Evolutionary conservation across 2,329 filamentous ascomycete species (phyloP), one percentile per base, ranked within the genome.

Genomic region (Helicocarpus griseus): DNA sequence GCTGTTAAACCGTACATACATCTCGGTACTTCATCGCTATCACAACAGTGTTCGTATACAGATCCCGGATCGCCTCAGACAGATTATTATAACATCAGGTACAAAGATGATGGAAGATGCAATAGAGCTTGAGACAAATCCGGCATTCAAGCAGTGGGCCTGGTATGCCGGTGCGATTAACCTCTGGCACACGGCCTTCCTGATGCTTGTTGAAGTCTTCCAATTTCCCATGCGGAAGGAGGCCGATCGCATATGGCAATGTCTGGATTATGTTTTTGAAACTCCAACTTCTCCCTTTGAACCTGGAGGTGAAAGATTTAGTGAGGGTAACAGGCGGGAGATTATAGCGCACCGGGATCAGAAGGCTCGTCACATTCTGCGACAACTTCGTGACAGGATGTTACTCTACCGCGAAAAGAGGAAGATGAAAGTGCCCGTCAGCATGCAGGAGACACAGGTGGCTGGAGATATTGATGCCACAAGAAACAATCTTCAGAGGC

Each of bases 111-210:
- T 81, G 52, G 80, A 83, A 58, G 72, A 72, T 54, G 76, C 74
- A 2, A 76, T 82, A 45, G 68, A 69, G 7, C 67, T 83, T 9
- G 79, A 82, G 52, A 77, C 73, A 1, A 64, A 72, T 0, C 75
- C 76, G 1, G 70, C 72, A 1, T 58, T 87, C 35, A 65, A 69
- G 1, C 69, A 69, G 1, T 89, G 85, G 84, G 67, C 73, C 1
- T 89, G 86, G 86, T 89, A 88, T 58, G 61, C 72, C 11, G 83
- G 85, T 4, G 83, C 86, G 5, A 79, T 85, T 56, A 82, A 86
- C 55, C 85, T 88, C 62, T 87, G 83, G 63, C 86, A 89, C 60
- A 76, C 78, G 4, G 83, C 85, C 0, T 73, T 89, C 29, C 73
- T 89, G 1, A 71, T 90, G 21, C 73, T 87, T 5, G 77, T 80